Percentiles rank a stretch among this genome's conserved stretches.
phyloP scores from a whole-genome alignment of 768 basidiomycete genomes.

The Mrakia blollopis region DNA sequence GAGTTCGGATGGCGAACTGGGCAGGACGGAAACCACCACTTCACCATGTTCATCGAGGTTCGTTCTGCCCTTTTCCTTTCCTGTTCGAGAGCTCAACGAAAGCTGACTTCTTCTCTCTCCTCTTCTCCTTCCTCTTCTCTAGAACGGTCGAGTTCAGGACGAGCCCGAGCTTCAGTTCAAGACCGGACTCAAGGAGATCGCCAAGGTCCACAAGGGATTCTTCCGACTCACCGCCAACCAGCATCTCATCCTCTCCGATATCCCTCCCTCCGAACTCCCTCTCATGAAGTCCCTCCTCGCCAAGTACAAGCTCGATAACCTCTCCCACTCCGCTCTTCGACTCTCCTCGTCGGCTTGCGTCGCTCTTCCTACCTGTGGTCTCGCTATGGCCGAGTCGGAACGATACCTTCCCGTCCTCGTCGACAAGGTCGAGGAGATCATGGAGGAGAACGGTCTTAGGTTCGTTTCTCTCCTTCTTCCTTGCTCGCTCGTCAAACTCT shows the following conservation, averaged over 20 bases:
- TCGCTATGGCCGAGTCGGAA: conserved; percentile 76
- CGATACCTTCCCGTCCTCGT: conserved; percentile 84
- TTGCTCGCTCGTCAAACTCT: too few relatives aligned
- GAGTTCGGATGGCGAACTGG: conserved; percentile 91
- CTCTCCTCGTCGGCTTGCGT: conserved; percentile 93
- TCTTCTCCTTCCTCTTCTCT: neutral
- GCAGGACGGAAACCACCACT: conserved; percentile 81
- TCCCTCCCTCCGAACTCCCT: conserved; percentile 65
- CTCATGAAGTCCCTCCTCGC: conserved; percentile 71
- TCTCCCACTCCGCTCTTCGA: conserved; percentile 70
- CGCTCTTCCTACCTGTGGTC: conserved; percentile 89
- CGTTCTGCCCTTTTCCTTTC: neutral
- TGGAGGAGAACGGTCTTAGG: conserved; percentile 78
- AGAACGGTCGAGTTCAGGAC: conserved; percentile 92
- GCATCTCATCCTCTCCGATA: conserved; percentile 81
- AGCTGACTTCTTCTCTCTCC: neutral
- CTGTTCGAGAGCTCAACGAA: neutral
- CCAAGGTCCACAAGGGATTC: conserved; percentile 84
- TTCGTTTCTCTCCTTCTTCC: too few relatives aligned
- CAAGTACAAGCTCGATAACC: conserved; percentile 84
- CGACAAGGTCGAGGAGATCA: conserved; percentile 90
- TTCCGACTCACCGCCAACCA: conserved; percentile 96
- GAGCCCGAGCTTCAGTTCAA: conserved; percentile 87
- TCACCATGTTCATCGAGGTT: conserved; percentile 81
- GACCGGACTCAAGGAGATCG: conserved; percentile 84